Evolutionary conservation across 495 filamentous ascomycete genomes (phyloP), one percentile per base, ranked within the genome.

Genomic region (Penicillium paxilli): DNA sequence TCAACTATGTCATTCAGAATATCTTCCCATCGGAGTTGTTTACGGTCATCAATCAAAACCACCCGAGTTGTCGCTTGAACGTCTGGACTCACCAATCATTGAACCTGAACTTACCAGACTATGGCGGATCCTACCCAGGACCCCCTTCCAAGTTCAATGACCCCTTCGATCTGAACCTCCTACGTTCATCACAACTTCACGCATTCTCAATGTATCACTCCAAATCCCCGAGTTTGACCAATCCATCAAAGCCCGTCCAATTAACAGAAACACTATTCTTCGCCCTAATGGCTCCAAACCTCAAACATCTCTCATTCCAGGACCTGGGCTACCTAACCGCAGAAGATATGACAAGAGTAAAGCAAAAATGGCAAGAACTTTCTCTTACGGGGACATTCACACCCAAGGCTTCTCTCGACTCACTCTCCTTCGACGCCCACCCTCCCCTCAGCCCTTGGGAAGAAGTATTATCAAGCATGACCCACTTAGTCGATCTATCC

Each of bases 361-460:
- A 42, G 11, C 4, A 14, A 14, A 42, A 21, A 42, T 42, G 40
- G 40, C 9, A 42, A n/a, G 21, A 42, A 1, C 20, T 42, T 42
- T 42, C 40, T 23, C 40, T 21, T 8, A 23, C 40, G 1, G 40
- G 40, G 6, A 3, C 21, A 5, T 22, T 23, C 17, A 42, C 20
- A 4, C 40, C 40, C 3, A 42, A 8, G 5, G 40, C 40, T 9
- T 42, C 20, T 23, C 40, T 42, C 10, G 40, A 42, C 23, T 42
- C 40, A 7, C 40, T 42, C n/a, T 42, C 40, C 40, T 42, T 42
- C n/a, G 40, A 42, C n/a, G 17, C 40, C 40, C 40, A 42, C n/a
- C 40, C 40, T 4, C 21, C 40, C 9, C 19, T 42, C 5, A 42
- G 40, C 21, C 40, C 40, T 11, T 42, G 40, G 40, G 40, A 42